A percentile compares a stretch with the other conserved stretches of the same genome.
These are phyloP conservation scores for Penicillium crystallinum DNA, from an alignment of 495 filamentous ascomycete species.

Conservation along the genomic window DNA sequence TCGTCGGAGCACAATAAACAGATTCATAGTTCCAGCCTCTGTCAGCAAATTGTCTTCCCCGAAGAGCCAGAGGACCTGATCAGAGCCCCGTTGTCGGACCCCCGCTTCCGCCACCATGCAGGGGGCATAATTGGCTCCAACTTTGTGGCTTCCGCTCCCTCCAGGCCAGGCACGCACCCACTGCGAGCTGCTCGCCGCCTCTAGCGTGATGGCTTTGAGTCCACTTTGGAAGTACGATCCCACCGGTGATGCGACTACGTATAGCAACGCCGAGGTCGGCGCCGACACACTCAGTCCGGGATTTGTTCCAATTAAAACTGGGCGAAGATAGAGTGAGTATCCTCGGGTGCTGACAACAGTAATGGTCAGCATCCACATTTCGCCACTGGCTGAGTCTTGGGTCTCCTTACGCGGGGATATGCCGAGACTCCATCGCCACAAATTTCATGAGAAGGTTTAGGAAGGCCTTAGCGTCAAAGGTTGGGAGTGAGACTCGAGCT, in stretches of 20 bases:
- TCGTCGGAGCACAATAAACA: slow-evolving; percentile 61
- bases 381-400: neutral
- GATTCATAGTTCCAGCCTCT: slow-evolving; percentile 87
- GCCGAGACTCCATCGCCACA: slow-evolving; percentile 35
- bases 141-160: slow-evolving; percentile 20
- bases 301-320: slow-evolving; percentile 70
- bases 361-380: neutral
- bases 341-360: slow-evolving; percentile 2
- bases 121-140: slow-evolving; percentile 28
- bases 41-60: slow-evolving; percentile 71
- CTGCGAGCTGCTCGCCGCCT: slow-evolving; percentile 1
- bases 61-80: slow-evolving; percentile 29
- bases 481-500: slow-evolving; percentile 64
- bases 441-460: slow-evolving; percentile 57
- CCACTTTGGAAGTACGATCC: slow-evolving; percentile 2
- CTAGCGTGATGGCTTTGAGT: slow-evolving; percentile 5
- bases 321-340: slow-evolving; percentile 57
- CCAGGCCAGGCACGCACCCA: slow-evolving; percentile 23
- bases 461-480: slow-evolving; percentile 59
- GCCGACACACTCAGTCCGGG: slow-evolving; percentile 65
- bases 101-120: slow-evolving; percentile 13
- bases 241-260: slow-evolving; percentile 49
- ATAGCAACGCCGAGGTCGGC: slow-evolving; percentile 67
- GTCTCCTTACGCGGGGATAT: slow-evolving; percentile 1
- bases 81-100: slow-evolving; percentile 12